Evolutionary conservation across 176 grass and related monocot species (phyloP), one percentile per base, ranked within the genome.

Genomic region (Zea luxurians): DNA sequence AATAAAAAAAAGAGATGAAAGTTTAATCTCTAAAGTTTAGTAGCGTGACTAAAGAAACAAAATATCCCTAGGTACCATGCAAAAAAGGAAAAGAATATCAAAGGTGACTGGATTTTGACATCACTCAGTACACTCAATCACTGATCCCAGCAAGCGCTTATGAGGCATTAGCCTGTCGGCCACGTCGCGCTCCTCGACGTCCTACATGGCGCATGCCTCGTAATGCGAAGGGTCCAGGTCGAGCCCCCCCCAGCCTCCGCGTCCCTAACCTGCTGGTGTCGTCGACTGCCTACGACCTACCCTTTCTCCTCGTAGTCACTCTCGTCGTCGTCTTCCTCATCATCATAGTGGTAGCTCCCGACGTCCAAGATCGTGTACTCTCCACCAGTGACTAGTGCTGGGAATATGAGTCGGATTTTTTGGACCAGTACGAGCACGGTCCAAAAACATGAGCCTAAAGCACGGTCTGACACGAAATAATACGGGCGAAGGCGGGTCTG

Each of bases 161-260:
- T 27, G 27, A 27, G 1, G 27, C 89, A 90, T 89, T 61, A 98
- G 83, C n/a, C 89, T 87, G 13, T 67, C 75, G 44, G 96, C 83
- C 18, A 94, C 87, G 50, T 90, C 89, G 10, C 89, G 78, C 74
- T 89, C 85, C 86, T 94, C 95, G 18, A 94, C 89, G 59, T 90
- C 86, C 27, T 27, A 27, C 27, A 27, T 27, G 27, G 27, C 27
- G 1, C 27, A 27, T 1, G 27, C 27, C 67, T 76, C 87, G 46
- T 85, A 90, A 20, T 64, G 77, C 10, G 74, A 78, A 7, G 50
- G 64, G 62, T 97, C 62, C 17, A 53, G 71, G 52, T 57, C 68
- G 17, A 48, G 55, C 82, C 13, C 38, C 61, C 3, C n/a, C 53
- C 46, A 47, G 65, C 63, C 7, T 64, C 73, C 66, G 71, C 70